A percentile compares a stretch with the other conserved stretches of the same genome.
Evolutionary conservation across 352 stramenopile genomes (phyloP).

Genomic region (Saprolegnia diclina): DNA sequence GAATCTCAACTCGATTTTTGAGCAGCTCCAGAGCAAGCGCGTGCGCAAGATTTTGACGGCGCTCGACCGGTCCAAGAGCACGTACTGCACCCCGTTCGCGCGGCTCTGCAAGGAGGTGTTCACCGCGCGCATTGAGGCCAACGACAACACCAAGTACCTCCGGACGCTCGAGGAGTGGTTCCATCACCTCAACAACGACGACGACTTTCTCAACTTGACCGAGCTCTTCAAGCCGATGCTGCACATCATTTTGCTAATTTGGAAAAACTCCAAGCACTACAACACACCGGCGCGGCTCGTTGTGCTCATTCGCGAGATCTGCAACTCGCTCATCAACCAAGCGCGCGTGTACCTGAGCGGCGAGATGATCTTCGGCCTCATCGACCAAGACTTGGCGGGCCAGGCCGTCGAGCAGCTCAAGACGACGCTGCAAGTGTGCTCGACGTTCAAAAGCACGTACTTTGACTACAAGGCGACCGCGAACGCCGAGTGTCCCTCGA

Average conservation of each 20-base stretch:
- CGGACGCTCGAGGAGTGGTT: slow-evolving; percentile 96
- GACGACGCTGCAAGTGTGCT: slow-evolving; percentile 90
- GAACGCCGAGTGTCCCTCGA: slow-evolving; percentile 95
- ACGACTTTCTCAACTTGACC: slow-evolving; percentile 89
- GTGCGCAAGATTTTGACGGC: slow-evolving; percentile 93
- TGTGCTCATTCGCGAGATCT: slow-evolving; percentile 97
- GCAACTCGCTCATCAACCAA: slow-evolving; percentile 95
- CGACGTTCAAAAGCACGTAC: slow-evolving; percentile 97
- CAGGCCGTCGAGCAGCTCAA: slow-evolving; percentile 94
- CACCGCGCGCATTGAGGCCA: slow-evolving; percentile 93
- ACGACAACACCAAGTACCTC: slow-evolving; percentile 98
- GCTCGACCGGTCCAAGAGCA: slow-evolving; percentile 93
- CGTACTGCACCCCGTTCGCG: slow-evolving; percentile 95
- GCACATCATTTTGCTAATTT: slow-evolving; percentile 97
- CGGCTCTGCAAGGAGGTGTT: slow-evolving; percentile 97
- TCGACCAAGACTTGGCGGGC: slow-evolving; percentile 94
- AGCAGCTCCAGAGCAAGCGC: slow-evolving; percentile 90
- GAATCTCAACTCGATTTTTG: slow-evolving; percentile 94
- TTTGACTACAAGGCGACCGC: slow-evolving; percentile 97
- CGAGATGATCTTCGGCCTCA: slow-evolving; percentile 94
- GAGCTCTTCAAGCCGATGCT: slow-evolving; percentile 98
- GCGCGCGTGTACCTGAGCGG: slow-evolving; percentile 89
- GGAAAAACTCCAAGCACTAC: slow-evolving; percentile 99
- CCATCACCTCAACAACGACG: slow-evolving; percentile 91
- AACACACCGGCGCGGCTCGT: slow-evolving; percentile 95